phyloP scores from a whole-genome alignment of 2,329 filamentous ascomycete species.

The Trichoderma guizhouense region DNA sequence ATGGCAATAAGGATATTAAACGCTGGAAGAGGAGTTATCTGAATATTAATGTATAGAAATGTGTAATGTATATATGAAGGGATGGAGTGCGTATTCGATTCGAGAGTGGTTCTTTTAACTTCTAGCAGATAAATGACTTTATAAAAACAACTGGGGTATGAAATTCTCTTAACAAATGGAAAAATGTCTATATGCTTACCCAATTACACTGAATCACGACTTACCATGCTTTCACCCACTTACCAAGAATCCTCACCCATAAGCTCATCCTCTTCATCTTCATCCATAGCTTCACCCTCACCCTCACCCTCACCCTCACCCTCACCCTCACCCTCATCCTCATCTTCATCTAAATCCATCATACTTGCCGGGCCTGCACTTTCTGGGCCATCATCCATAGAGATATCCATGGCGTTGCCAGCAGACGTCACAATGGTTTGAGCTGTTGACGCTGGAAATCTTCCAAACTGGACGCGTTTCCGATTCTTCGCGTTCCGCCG shows the following conservation, averaged over 20 bases:
- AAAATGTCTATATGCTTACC: not conserved
- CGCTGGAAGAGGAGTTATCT: not conserved
- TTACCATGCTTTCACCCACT: not conserved
- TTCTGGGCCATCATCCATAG: not conserved
- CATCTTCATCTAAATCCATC: slow-evolving; percentile 1
- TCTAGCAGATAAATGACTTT: not conserved
- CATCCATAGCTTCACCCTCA: not conserved
- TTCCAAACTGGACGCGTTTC: not conserved
- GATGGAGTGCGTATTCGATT: not conserved
- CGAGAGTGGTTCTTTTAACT: not conserved
- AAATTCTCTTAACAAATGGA: not conserved
- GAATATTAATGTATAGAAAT: not conserved
- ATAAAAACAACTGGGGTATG: not conserved
- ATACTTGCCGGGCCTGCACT: not conserved
- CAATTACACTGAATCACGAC: not conserved
- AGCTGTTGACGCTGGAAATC: not conserved
- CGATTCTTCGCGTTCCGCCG: not conserved
- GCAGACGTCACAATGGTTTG: not conserved
- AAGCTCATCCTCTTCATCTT: not conserved
- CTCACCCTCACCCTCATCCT: not conserved
- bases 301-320: not conserved
- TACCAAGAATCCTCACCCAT: not conserved
- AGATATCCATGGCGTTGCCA: not conserved
- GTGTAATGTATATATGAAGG: not conserved
- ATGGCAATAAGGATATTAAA: not conserved